Base-by-base conservation (phyloP, 441 rosid species). In the Cnidoscolus chayamansa region DNA sequence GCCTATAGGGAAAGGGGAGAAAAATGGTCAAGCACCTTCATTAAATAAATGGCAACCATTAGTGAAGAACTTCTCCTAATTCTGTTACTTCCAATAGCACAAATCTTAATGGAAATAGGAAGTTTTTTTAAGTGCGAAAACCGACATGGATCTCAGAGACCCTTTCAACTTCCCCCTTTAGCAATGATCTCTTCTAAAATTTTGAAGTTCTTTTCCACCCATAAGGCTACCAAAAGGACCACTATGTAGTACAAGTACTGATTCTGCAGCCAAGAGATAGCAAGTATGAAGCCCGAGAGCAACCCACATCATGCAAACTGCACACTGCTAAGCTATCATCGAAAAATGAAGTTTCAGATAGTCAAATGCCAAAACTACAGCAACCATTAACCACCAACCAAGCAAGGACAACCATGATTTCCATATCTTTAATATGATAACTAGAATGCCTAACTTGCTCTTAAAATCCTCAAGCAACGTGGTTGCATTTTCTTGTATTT, bases 1-100 rank as follows among this genome's bases (percentile, higher is more conserved):
- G 98, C 98, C 99, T 90, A 70, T 50, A 32, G 16, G 47, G 16
- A 35, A 72, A 66, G 4, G 57, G 31, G 9, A 47, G 9, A 65
- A 30, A n/a, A 35, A 37, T 25, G 17, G 31, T 30, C 60, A 32
- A 32, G 32, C 19, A 56, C 50, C 64, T 20, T 71, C 37, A 45
- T 30, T 48, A 58, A 37, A 49, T 30, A 70, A 70, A 4, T 20
- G 43, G 40, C 67, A 19, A 72, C 17, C 48, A 63, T 51, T 0
- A 51, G 31, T 32, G 8, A 72, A 19, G 4, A 15, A 10, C 37
- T 48, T 35, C 65, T 11, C 16, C 12, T 19, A 19, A 40, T 68
- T 68, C 45, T 31, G 51, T 10, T 11, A 43, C 31, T 7, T 19
- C 1, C 9, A 19, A 43, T 56, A 19, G 55, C 62, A 35, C n/a